Evolutionary conservation across 2,329 filamentous ascomycete species (phyloP), one percentile per base, ranked within the genome.

Genomic region (Monosporascus sp.): DNA sequence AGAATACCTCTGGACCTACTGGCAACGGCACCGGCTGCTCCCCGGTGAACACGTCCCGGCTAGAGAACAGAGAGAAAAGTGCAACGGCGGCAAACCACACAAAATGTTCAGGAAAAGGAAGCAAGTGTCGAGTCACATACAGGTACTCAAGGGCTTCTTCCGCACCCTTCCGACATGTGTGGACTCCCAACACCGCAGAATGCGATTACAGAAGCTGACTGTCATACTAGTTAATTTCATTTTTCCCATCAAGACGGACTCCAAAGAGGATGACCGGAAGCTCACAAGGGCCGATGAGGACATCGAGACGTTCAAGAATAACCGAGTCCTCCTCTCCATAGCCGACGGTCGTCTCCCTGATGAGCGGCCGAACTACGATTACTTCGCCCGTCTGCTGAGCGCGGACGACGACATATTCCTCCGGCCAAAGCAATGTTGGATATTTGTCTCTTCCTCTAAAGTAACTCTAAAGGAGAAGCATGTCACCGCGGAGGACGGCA

Each of bases 81-180:
- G 60, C 17, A 60, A 59, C 14, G 48, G 62, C 20, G 58, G 58
- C 27, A 58, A 58, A 45, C 62, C 61, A 6, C 65, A 67, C 51
- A 60, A 60, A 17, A 65, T 65, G 62, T 69, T 67, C 17, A 72
- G 75, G 61, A 66, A 64, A 57, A 65, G 76, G 58, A 88, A 88
- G 67, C 84, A 86, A 62, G 82, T 88, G 5, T 87, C 84, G 2
- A 87, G 84, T 64, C 85, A 88, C 63, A 87, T 88, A 63, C 85
- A 88, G 65, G 85, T 88, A 16, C 72, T 87, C 52, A 87, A 87
- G 71, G 81, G 81, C 50, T 86, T 87, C 65, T 81, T 88, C 58
- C 76, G 78, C 52, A 78, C 80, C 52, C 74, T 87, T 57, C 78
- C 81, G 44, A 83, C 80, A 66, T 86, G 84, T 86, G 72, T 78